Base-by-base conservation (phyloP, 331 rosid species). In the Quercus lobata region DNA sequence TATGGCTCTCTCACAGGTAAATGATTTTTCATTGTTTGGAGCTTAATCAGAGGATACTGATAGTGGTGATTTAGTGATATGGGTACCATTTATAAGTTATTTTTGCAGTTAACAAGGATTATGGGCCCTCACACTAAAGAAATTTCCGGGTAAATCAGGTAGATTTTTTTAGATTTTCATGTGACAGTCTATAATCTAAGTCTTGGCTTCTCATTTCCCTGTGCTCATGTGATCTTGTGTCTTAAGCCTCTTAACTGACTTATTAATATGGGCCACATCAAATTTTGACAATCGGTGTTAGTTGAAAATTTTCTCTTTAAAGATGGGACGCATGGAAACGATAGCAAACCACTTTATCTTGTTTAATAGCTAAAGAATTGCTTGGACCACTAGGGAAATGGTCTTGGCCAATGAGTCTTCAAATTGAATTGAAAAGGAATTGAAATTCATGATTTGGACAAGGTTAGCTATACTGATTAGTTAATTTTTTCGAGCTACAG, bases 401-500 rank as follows among this genome's bases (percentile, higher is more conserved):
- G 29, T 3, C 63, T 78, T 16, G 19, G 29, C 71, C 82, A 57
- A 79, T 60, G 30, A 49, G 55, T 52, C 32, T 58, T 71, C 60
- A 55, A 55, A 54, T 18, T 24, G 58, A 63, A 73, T 29, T 30
- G 44, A 24, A 60, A 60, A 24, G 17, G 78, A 79, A 22, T 57
- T 32, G 60, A 73, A 32, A 74, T 73, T 6, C 37, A n/a, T 11
- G 68, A 71, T 74, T 52, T 61, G 58, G 63, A n/a, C 60, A 44
- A 30, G 25, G 70, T 60, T 56, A 57, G 71, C 69, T 49, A n/a
- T 56, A 41, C 37, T 7, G 69, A 80, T 74, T 56, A 61, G 29
- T 60, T 19, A 60, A 60, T 62, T 75, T 73, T 61, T 72, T 77
- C 52, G 73, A 60, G 72, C 66, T 60, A 22, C 75, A 11, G 57